phyloP scores from a whole-genome alignment of 768 basidiomycete genomes.

The Tricholomella constricta region DNA sequence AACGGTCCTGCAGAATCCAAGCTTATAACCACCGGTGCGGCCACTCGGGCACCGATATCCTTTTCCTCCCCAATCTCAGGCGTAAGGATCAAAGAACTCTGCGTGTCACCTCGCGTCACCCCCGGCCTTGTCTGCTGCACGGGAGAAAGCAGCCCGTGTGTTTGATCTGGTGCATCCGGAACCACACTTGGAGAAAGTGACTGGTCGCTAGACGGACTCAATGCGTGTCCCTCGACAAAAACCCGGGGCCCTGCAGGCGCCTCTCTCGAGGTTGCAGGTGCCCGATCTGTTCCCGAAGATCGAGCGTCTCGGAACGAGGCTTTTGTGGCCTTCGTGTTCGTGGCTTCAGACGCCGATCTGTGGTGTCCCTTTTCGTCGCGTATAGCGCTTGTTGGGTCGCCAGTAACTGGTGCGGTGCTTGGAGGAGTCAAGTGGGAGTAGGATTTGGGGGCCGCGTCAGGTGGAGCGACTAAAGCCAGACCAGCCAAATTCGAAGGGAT shows the following conservation, averaged over 20 bases:
- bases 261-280: constrained; percentile 9
- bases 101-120: constrained; percentile 8
- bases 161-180: constrained; percentile 26
- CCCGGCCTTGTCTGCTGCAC: constrained; percentile 16
- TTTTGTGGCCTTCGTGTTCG: constrained; percentile 27
- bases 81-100: constrained; percentile 44
- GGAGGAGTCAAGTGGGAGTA: constrained; percentile 59
- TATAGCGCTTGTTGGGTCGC: no score
- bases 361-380: constrained; percentile 32
- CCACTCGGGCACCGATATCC: constrained; percentile 59
- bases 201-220: constrained; percentile 35
- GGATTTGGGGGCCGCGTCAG: constrained; percentile 58
- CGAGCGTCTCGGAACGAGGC: constrained; percentile 41
- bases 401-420: constrained; percentile 44
- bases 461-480: constrained; percentile 71
- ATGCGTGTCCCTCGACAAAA: constrained; percentile 27
- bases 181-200: constrained; percentile 28
- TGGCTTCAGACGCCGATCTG: constrained; percentile 52
- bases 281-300: constrained; percentile 46
- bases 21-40: constrained; percentile 60
- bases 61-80: constrained; percentile 66
- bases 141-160: constrained; percentile 31
- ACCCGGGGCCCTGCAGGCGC: constrained; percentile 21
- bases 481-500: constrained; percentile 44
- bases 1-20: constrained; percentile 31